phyloP scores from a whole-genome alignment of 768 basidiomycete species.

The Nevesoporus exiguus region DNA sequence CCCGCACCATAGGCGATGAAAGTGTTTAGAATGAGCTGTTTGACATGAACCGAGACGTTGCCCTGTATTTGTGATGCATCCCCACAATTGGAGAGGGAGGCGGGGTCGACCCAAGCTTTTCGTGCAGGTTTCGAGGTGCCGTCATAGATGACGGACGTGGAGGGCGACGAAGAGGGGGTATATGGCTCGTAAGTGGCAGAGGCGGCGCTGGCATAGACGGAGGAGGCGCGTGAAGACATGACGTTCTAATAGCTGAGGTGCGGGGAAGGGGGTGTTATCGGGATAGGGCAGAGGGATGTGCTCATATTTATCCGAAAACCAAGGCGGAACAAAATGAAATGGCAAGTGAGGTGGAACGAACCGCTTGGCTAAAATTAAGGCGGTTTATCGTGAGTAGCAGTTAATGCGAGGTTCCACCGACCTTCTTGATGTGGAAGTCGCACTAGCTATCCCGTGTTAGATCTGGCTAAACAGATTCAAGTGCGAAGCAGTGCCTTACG shows the following conservation, averaged over 20 bases:
- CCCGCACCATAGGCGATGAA: conserved; percentile 72
- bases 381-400: conserved; percentile 26
- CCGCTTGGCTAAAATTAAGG: conserved; percentile 30
- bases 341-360: conserved; percentile 16
- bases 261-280: conserved; percentile 3
- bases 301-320: conserved; percentile 30
- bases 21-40: conserved; percentile 65
- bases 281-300: conserved; percentile 1
- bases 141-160: conserved; percentile 29
- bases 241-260: neutral
- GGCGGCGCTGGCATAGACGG: conserved; percentile 28
- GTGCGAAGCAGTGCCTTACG: conserved; percentile 6
- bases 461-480: conserved; percentile 19
- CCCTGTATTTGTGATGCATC: conserved; percentile 58
- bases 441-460: conserved; percentile 8
- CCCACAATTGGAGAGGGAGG: conserved; percentile 53
- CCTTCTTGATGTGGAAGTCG: conserved; percentile 28
- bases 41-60: conserved; percentile 58
- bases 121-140: conserved; percentile 19
- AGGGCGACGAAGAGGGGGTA: conserved; percentile 15
- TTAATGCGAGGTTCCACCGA: conserved; percentile 10
- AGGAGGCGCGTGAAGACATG: conserved; percentile 29
- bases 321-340: conserved; percentile 10
- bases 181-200: conserved; percentile 29
- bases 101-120: conserved; percentile 64